Evolutionary conservation across 352 stramenopile genomes (phyloP).

Genomic region (Globisporangium nagaii): DNA sequence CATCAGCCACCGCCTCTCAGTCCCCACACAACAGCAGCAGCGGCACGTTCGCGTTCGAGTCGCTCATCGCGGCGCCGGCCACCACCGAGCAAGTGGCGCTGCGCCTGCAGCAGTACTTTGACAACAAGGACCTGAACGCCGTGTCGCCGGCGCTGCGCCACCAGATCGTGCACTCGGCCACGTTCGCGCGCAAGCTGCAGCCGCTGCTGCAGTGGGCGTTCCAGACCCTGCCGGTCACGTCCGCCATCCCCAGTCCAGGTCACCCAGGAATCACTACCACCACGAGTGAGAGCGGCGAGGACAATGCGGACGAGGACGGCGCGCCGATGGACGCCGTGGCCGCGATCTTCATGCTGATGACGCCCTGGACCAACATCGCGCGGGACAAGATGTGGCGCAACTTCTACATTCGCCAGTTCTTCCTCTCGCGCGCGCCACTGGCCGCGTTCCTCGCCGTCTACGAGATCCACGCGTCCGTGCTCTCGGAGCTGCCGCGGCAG

Average conservation of each 20-base stretch:
- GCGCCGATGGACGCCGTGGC: slow-evolving; percentile 3
- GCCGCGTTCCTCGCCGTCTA: slow-evolving; percentile 31
- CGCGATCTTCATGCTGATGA: slow-evolving; percentile 32
- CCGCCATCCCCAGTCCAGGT: background rate
- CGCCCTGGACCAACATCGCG: slow-evolving; percentile 49
- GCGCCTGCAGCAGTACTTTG: slow-evolving; percentile 35
- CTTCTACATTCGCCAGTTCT: slow-evolving; percentile 64
- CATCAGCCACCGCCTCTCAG: background rate
- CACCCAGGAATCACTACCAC: too few relatives aligned
- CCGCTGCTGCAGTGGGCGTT: slow-evolving; percentile 38
- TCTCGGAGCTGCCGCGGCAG: background rate
- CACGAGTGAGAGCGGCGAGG: background rate
- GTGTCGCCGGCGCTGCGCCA: slow-evolving; percentile 15
- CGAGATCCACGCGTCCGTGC: slow-evolving; percentile 12
- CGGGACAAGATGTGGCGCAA: slow-evolving; percentile 35
- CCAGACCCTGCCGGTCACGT: slow-evolving; percentile 7
- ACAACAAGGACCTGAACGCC: slow-evolving; percentile 16
- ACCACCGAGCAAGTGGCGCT: slow-evolving; percentile 11
- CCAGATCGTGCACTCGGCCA: slow-evolving; percentile 24
- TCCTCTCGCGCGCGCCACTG: slow-evolving; percentile 40
- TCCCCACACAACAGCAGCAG: background rate
- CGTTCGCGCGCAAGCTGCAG: slow-evolving; percentile 22
- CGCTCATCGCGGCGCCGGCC: slow-evolving; percentile 14
- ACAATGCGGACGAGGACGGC: slow-evolving; percentile 2
- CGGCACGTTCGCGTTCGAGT: slow-evolving; percentile 15